phyloP scores from a whole-genome alignment of 305 asterid species.

The Rubia balearica region DNA sequence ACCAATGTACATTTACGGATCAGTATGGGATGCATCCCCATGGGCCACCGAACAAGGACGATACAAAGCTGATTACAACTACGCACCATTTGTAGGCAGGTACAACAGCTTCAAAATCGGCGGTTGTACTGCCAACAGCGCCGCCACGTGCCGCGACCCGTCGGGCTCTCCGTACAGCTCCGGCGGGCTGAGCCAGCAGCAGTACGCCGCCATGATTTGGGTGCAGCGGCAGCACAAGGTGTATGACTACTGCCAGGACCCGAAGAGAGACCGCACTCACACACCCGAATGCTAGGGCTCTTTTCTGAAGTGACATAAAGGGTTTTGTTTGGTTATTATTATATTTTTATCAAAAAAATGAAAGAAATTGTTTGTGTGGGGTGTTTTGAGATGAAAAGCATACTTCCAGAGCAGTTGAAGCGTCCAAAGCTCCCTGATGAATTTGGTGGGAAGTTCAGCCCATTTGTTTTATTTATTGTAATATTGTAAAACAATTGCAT shows the following conservation, averaged over 20 bases:
- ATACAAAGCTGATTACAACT: constrained; percentile 52
- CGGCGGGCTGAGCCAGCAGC: constrained; percentile 54
- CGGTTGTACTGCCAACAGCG: constrained; percentile 34
- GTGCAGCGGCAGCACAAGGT: constrained; percentile 44
- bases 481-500: not conserved
- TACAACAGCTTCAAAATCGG: constrained; percentile 47
- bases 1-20: constrained; percentile 68
- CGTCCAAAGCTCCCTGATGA: constrained; percentile 41
- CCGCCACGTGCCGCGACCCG: constrained; percentile 31
- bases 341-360: not conserved
- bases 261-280: constrained; percentile 35
- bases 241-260: constrained; percentile 60
- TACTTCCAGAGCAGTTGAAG: constrained; percentile 26
- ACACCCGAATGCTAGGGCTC: constrained; percentile 59
- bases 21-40: constrained; percentile 86
- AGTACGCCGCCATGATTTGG: constrained; percentile 41
- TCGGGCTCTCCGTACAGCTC: constrained; percentile 35
- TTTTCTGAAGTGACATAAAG: not conserved
- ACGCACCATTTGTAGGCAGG: constrained; percentile 63
- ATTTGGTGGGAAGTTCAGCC: constrained; percentile 10
- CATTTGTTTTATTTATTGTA: constrained; percentile 2
- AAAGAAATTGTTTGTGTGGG: constrained; percentile 6
- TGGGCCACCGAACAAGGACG: constrained; percentile 86
- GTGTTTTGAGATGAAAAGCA: constrained; percentile 37
- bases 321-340: too few relatives aligned